Conservation (phyloP, 176 grass and related monocot genomes). For the Lolium rigidum region DNA sequence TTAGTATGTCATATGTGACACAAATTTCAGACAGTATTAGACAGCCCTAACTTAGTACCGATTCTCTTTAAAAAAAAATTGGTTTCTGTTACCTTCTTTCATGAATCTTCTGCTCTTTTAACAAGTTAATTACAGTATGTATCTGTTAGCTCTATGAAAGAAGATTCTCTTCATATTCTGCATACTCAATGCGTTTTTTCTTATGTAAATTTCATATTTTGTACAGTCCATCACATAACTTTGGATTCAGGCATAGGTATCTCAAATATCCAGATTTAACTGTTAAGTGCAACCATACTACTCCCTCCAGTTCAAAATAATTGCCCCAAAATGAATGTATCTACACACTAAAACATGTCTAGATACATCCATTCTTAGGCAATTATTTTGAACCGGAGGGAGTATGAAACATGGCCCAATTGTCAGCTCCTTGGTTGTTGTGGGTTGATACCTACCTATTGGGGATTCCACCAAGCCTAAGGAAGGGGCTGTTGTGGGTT, state of each 20-base stretch:
- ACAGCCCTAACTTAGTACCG: not conserved
- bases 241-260: not conserved
- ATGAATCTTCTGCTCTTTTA: conserved; percentile 15
- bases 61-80: not conserved
- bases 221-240: not conserved
- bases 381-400: no score
- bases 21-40: not conserved
- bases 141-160: not conserved
- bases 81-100: not conserved
- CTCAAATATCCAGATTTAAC: not conserved
- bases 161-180: conserved; percentile 16
- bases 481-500: not conserved
- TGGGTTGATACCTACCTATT: not conserved
- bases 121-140: conserved; percentile 9
- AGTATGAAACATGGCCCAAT: not conserved
- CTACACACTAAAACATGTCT: no score
- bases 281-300: conserved; percentile 1
- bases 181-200: not conserved
- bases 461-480: conserved; percentile 4
- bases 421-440: not conserved
- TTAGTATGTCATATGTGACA: not conserved
- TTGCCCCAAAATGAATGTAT: no score
- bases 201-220: not conserved
- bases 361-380: no score
- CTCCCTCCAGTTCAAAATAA: no score